Base-by-base conservation (phyloP, 129 eudicot species). In the Calendula officinalis region DNA sequence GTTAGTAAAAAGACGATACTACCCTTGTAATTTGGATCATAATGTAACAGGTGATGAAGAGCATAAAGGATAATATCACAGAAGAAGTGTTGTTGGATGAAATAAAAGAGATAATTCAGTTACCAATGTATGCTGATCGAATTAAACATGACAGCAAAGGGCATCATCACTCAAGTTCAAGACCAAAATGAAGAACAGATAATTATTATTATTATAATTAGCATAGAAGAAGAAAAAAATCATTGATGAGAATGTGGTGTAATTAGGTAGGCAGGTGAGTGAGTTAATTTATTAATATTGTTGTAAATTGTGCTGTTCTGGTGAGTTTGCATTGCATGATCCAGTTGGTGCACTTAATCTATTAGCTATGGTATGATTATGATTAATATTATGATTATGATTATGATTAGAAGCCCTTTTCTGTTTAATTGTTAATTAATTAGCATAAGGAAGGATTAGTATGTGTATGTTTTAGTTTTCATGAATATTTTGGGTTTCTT, bases 51-150 rank as follows among this genome's bases (percentile, higher is more conserved):
- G 96, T 94, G 35, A 74, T 84, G 91, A 76, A 80, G 77, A 91
- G 98, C 70, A 91, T 91, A 64, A 82, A 54, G 80, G 96, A 91
- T 80, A 87, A 91, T 51, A 91, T 91, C 39, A 87, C 98, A 8
- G 94, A 91, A 76, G 94, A 91, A 9, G 72, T 82, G 34, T 61
- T 87, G 56, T 49, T 87, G 81, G 73, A 76, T 52, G 94, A 87
- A 68, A 87, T 87, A 6, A 60, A 71, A 7, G 94, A 84, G 81
- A 87, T 87, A 46, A 78, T 82, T 22, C 80, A 80, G 47, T 78
- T 82, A 62, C 95, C 97, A 1, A 91, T 90, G 97, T 87, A 91
- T 68, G 84, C 83, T 78, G 75, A 88, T 73, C 76, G 99, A 58
- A 92, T 92, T 53, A 60, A 70, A 45, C 83, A 60, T 15, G 96